These are phyloP conservation scores for Verticillium albo-atrum DNA, from an alignment of 2,329 filamentous ascomycete species.

Conservation along the genomic window DNA sequence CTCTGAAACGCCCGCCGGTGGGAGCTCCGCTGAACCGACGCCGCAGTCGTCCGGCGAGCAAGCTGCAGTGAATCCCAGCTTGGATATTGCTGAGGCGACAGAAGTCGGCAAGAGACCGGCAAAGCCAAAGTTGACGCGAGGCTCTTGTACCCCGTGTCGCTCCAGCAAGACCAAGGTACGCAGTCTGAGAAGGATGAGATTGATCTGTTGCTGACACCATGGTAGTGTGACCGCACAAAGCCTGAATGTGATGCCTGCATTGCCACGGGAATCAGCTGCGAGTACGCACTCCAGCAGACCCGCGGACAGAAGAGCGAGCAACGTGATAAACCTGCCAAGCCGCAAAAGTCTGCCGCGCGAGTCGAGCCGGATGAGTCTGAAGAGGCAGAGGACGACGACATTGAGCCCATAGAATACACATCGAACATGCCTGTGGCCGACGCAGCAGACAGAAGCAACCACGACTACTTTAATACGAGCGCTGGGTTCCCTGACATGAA, in stretches of 20 bases:
- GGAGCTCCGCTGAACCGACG: slow-evolving; percentile 17
- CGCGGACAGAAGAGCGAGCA: slow-evolving; percentile 9
- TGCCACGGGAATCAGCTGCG: slow-evolving; percentile 24
- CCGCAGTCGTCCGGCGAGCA: background rate
- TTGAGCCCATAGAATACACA: slow-evolving; percentile 11
- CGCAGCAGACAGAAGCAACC: slow-evolving; percentile 14
- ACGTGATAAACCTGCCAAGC: background rate
- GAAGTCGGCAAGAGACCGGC: slow-evolving; percentile 1
- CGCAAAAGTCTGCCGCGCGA: slow-evolving; percentile 10
- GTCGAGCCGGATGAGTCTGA: slow-evolving; percentile 11
- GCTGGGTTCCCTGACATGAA: slow-evolving; percentile 17
- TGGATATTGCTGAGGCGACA: background rate
- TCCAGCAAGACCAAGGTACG: slow-evolving; percentile 32
- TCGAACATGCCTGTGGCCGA: slow-evolving; percentile 20
- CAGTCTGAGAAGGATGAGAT: background rate
- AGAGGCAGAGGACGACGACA: slow-evolving; percentile 9
- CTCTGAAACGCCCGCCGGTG: slow-evolving; percentile 18
- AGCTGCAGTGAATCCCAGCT: slow-evolving; percentile 1
- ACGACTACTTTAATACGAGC: slow-evolving; percentile 23
- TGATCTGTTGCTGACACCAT: slow-evolving; percentile 10
- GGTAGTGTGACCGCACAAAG: slow-evolving; percentile 34
- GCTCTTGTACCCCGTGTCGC: slow-evolving; percentile 32
- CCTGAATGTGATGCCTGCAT: slow-evolving; percentile 35
- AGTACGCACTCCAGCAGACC: slow-evolving; percentile 30
- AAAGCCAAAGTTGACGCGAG: slow-evolving; percentile 18